Base-by-base conservation (phyloP, 2,329 filamentous ascomycete genomes). In the Ascochyta viciae-villosae region DNA sequence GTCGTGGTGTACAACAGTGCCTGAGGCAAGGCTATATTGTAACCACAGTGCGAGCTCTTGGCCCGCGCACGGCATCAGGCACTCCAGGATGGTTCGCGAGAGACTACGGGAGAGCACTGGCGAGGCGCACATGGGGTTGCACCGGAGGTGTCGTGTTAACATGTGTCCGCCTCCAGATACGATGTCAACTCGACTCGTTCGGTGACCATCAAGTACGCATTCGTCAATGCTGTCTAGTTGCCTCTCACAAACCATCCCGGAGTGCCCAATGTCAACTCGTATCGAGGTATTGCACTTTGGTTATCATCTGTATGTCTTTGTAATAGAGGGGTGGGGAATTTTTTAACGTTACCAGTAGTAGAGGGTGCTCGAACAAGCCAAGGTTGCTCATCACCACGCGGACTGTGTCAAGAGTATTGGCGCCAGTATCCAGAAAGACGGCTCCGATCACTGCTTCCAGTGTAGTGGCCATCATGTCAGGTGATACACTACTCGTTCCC, bases 11-110 rank as follows among this genome's bases (percentile, higher is more conserved):
- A 53, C 35, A 47, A 47, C 37, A 53, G 43, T 27, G 37, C 50
- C 35, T n/a, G 50, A 47, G 35, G 43, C 50, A 41, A 19, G 35
- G 43, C 50, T 39, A 47, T 53, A 47, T 53, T 29, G 43, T 37
- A 47, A 53, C 42, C 37, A 39, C 35, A 41, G 29, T 50, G 47
- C 47, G 19, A 34, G 19, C 19, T 35, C 39, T 16, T 43, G 37
- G 47, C 13, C 29, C 39, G 29, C 26, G 27, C 39, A 31, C 13
- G 35, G n/a, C 27, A 43, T 43, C 29, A 23, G 6, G 29, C n/a
- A 23, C 29, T 42, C 38, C 22, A 3, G 27, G 39, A 35, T 23
- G 37, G 38, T 16, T 35, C 9, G 12, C 38, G 27, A 27, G 13
- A 50, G 33, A 16, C 19, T 12, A 10, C 9, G 16, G 22, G 10